phyloP scores from a whole-genome alignment of 345 rosid genomes.

The Erodium maritimum region DNA sequence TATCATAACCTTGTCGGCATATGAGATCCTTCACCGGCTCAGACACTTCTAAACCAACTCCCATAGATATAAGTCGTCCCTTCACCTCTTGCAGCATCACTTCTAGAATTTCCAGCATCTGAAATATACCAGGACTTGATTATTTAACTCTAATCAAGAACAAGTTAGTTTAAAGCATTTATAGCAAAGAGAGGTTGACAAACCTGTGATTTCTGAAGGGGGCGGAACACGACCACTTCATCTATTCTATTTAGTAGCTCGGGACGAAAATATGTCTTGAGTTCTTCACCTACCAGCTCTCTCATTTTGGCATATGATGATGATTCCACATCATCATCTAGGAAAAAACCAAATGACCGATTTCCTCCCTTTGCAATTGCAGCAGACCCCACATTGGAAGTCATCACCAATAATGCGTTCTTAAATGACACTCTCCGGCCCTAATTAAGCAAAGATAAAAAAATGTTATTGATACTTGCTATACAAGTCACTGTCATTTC shows the following conservation, averaged over 20 bases:
- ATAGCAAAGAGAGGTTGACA: constrained; percentile 6
- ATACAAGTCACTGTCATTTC: not conserved
- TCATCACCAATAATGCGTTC: constrained; percentile 88
- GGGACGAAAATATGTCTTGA: constrained; percentile 81
- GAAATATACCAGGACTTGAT: constrained; percentile 11
- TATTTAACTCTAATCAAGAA: too few relatives aligned
- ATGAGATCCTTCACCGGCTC: constrained; percentile 64
- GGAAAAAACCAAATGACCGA: constrained; percentile 50
- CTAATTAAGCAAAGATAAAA: constrained; percentile 17
- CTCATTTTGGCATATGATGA: constrained; percentile 69
- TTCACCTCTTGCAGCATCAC: constrained; percentile 84
- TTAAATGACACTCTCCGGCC: constrained; percentile 91
- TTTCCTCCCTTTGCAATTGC: constrained; percentile 62
- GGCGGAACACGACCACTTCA: constrained; percentile 75
- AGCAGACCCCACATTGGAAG: constrained; percentile 77
- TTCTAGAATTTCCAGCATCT: constrained; percentile 73
- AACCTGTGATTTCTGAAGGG: constrained; percentile 87
- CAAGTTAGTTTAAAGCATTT: too few relatives aligned
- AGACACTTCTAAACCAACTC: constrained; percentile 75
- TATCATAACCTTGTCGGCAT: constrained; percentile 77
- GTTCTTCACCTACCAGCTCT: constrained; percentile 70
- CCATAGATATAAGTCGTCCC: constrained; percentile 58
- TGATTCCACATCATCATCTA: constrained; percentile 30
- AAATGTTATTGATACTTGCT: too few relatives aligned
- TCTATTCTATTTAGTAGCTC: constrained; percentile 93